Base-by-base conservation (phyloP, 164 flowering plant species). In the Macadamia tetraphylla region DNA sequence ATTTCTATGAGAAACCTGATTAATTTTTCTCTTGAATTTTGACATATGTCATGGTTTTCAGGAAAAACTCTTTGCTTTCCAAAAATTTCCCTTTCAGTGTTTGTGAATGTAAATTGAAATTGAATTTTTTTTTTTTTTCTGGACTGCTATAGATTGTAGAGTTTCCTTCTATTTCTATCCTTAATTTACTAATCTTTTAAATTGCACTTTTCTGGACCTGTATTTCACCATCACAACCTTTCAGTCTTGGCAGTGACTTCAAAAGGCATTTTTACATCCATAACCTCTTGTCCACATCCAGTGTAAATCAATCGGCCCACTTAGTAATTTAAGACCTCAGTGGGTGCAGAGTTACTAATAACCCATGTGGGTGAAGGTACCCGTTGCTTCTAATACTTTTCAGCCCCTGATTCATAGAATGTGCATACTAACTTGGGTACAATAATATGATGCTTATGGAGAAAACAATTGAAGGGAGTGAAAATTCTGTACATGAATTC, bases 11-110 rank as follows among this genome's bases (percentile, higher is more conserved):
- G 51, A 46, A 46, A 3, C 7, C 58, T 44, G 60, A 29, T 60
- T 58, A 59, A 60, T 63, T 63, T 66, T 13, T 43, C 32, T 48
- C 46, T 55, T 68, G 18, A 46, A 43, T 6, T 10, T 46, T 46
- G 51, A 11, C 51, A 8, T 46, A 3, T 46, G 51, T 8, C 51
- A 46, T 11, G 9, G 51, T 11, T 46, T 23, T 46, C 8, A 46
- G 51, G 40, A 35, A 35, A 35, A 35, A 35, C 40, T 35, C 40
- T 2, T 35, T 35, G 40, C 40, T 35, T 5, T 35, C 40, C 40
- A 35, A 35, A 35, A 35, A 35, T 35, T 35, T 35, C 40, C 40
- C 40, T 5, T 35, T 10, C 11, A 8, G 53, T 49, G 11, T 49
- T 49, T 4, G 53, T 23, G 15, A 10, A 14, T 10, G 8, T 49